Percentiles rank a stretch among this genome's conserved stretches.
Evolutionary conservation across 257 asterid species (phyloP).

Genomic region (Solanum chilense): DNA sequence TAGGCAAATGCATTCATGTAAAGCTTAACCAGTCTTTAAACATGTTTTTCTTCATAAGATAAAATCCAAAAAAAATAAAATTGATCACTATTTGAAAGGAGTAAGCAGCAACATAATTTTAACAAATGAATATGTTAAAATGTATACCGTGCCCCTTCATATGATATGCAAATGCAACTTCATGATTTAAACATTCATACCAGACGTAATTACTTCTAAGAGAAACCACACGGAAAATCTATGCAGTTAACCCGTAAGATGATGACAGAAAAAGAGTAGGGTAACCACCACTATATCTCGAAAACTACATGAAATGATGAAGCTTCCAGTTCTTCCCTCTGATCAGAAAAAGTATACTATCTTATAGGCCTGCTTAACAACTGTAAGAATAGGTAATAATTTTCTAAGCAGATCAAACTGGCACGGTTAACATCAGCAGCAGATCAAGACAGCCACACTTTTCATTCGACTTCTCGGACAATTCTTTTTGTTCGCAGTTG

Average conservation of each 20-base stretch:
- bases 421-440: not conserved
- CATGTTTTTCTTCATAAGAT: not conserved
- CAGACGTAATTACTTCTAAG: not conserved
- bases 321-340: not conserved
- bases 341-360: not conserved
- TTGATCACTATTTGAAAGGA: not conserved
- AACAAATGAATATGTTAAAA: not conserved
- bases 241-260: not conserved
- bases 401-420: not conserved
- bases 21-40: not conserved
- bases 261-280: not conserved
- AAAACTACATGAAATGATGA: not conserved
- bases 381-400: not conserved
- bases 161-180: not conserved
- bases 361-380: not conserved
- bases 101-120: not conserved
- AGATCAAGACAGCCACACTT: not conserved
- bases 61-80: too few species aligned
- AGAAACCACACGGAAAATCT: not conserved
- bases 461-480: slow-evolving; percentile 61
- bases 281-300: not conserved
- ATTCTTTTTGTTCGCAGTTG: slow-evolving; percentile 59
- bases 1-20: not conserved
- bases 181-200: not conserved
- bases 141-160: too few species aligned